Evolutionary conservation across 2,329 filamentous ascomycete species (phyloP).

Genomic region (Helicocarpus griseus): DNA sequence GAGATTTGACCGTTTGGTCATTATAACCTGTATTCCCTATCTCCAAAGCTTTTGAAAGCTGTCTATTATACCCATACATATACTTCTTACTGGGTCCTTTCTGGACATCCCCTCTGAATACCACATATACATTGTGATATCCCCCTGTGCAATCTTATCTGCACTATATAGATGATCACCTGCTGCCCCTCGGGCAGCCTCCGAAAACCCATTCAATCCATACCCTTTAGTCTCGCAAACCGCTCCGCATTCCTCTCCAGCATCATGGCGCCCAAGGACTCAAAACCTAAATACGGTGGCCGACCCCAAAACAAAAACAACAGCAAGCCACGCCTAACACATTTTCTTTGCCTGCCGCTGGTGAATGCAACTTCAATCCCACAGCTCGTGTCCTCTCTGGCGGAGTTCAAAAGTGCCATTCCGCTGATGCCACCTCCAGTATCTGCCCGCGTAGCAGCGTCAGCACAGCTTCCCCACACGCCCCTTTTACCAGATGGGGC

Average conservation of each 20-base stretch:
- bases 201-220: not conserved
- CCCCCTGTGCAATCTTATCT: not conserved
- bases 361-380: conserved; percentile 50
- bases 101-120: too few species aligned
- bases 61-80: too few species aligned
- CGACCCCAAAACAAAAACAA: conserved; percentile 2
- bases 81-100: too few species aligned
- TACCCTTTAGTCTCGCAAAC: not conserved
- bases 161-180: not conserved
- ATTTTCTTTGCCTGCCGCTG: conserved; percentile 48
- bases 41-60: too few species aligned
- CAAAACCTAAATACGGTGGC: not conserved
- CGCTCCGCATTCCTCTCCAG: not conserved
- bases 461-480: conserved; percentile 26
- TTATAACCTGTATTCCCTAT: too few species aligned
- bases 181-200: not conserved
- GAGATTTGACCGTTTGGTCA: too few species aligned
- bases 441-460: conserved; percentile 8
- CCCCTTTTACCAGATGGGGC: conserved; percentile 53
- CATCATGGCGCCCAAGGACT: conserved; percentile 5
- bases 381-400: conserved; percentile 55
- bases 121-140: not conserved
- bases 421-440: conserved; percentile 11
- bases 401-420: conserved; percentile 52
- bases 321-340: conserved; percentile 27